Conservation (phyloP, 495 filamentous ascomycete genomes). For the Pseudevernia furfuracea region DNA sequence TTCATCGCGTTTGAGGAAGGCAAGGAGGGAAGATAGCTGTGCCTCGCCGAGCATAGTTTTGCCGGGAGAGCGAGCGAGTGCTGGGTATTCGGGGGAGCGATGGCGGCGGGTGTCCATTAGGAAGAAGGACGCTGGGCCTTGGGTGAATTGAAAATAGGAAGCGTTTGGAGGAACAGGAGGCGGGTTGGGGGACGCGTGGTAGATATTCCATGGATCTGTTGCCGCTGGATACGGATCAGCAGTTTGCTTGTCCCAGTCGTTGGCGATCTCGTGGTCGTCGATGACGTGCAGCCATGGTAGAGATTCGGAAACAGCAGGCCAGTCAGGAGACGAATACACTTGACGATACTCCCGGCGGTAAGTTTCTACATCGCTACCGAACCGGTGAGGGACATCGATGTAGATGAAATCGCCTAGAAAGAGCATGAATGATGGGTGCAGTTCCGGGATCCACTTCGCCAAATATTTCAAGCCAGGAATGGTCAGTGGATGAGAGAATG, state of each 20-base stretch:
- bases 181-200: slow-evolving; percentile 79
- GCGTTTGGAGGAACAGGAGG: slow-evolving; percentile 49
- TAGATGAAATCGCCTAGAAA: slow-evolving; percentile 99
- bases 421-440: slow-evolving; percentile 82
- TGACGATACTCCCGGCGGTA: slow-evolving; percentile 90
- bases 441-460: slow-evolving; percentile 51
- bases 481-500: slow-evolving; percentile 68
- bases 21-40: slow-evolving; percentile 72
- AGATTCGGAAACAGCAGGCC: slow-evolving; percentile 49
- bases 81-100: slow-evolving; percentile 52
- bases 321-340: slow-evolving; percentile 87
- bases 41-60: slow-evolving; percentile 81
- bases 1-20: slow-evolving; percentile 62
- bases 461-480: slow-evolving; percentile 70
- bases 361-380: slow-evolving; percentile 60
- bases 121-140: slow-evolving; percentile 90
- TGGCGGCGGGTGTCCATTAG: slow-evolving; percentile 88
- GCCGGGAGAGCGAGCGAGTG: slow-evolving; percentile 42
- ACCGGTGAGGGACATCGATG: slow-evolving; percentile 77
- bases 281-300: slow-evolving; percentile 94
- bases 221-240: slow-evolving; percentile 67
- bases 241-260: slow-evolving; percentile 75
- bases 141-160: slow-evolving; percentile 79
- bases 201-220: slow-evolving; percentile 78
- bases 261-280: slow-evolving; percentile 93